A percentile compares a stretch with the other conserved stretches of the same genome.
These are phyloP conservation scores for Emergomyces pasteurianus DNA, from an alignment of 2,329 filamentous ascomycete genomes.

Conservation along the genomic window DNA sequence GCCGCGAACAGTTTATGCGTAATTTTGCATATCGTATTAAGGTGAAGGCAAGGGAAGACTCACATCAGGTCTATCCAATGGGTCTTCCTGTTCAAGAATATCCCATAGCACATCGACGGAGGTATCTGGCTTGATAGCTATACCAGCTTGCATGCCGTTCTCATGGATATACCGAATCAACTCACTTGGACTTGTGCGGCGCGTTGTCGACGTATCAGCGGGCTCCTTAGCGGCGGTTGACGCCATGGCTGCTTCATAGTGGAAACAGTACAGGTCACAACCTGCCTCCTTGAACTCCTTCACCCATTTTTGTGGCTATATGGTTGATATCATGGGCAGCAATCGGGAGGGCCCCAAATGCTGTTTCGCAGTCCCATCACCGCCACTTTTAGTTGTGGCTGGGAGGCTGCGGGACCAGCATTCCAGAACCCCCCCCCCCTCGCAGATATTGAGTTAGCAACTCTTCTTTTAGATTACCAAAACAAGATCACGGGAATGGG, in stretches of 20 bases:
- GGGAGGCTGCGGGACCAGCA: not conserved
- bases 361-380: not conserved
- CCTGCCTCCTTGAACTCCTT: slow-evolving; percentile 87
- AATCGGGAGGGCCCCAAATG: not conserved
- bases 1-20: not conserved
- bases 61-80: slow-evolving; percentile 77
- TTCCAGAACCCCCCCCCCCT: not conserved
- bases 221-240: slow-evolving; percentile 77
- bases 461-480: not conserved
- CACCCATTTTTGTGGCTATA: slow-evolving; percentile 92
- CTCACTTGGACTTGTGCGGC: slow-evolving; percentile 68
- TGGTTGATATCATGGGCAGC: not conserved
- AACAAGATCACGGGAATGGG: not conserved
- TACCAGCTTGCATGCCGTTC: slow-evolving; percentile 75
- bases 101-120: slow-evolving; percentile 86
- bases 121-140: slow-evolving; percentile 91
- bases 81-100: slow-evolving; percentile 60
- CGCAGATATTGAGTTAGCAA: not conserved
- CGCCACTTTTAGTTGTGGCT: not conserved
- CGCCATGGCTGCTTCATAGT: slow-evolving; percentile 85
- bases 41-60: slow-evolving; percentile 28
- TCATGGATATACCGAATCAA: slow-evolving; percentile 86
- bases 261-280: slow-evolving; percentile 98
- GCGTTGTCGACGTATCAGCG: slow-evolving; percentile 50
- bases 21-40: not conserved